Base-by-base conservation (phyloP, 2,329 filamentous ascomycete species). In the Pseudogymnoascus verrucosus region DNA sequence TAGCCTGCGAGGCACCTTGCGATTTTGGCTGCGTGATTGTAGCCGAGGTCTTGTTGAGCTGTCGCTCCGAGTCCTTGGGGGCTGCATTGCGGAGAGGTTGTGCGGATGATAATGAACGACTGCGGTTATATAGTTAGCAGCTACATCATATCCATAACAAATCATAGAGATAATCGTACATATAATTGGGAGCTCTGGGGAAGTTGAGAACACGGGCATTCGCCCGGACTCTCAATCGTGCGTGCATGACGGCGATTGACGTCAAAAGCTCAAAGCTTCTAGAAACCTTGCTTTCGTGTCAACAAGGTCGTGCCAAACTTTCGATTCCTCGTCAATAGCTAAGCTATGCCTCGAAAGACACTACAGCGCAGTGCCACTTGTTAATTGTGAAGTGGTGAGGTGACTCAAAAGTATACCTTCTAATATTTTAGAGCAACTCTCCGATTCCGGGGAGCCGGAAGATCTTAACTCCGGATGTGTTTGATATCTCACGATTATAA, bases 1-100 rank as follows among this genome's bases (percentile, higher is more conserved):
- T 99, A 68, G 96, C 95, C 80, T 99, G 95, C 44, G 95, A 98
- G 63, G 96, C 95, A 70, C 95, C 95, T 80, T 99, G 95, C 36
- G 93, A 95, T 80, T 97, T 98, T 74, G 93, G 93, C 79, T 98
- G 93, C 26, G 95, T 99, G 79, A 99, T 93, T 74, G 81, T 77
- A 66, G 86, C 80, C 66, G 93, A 97, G 74, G 93, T 82, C 76
- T 86, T 91, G 83, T 99, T 99, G 76, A 96, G 84, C 70, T 81
- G 36, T n/a, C 34, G 36, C 16, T 64, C 63, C 16, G 62, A 39
- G 63, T 71, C 69, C 69, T 73, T 68, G 65, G 67, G 67, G 26
- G 67, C 65, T 42, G 70, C 65, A 54, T 61, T 39, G 59, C 68
- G 71, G 42, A 68, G 65, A 34, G 65, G 65, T 40, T 69, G 65